phyloP scores from a whole-genome alignment of 139 green algal genomes.

The Chara braunii region DNA sequence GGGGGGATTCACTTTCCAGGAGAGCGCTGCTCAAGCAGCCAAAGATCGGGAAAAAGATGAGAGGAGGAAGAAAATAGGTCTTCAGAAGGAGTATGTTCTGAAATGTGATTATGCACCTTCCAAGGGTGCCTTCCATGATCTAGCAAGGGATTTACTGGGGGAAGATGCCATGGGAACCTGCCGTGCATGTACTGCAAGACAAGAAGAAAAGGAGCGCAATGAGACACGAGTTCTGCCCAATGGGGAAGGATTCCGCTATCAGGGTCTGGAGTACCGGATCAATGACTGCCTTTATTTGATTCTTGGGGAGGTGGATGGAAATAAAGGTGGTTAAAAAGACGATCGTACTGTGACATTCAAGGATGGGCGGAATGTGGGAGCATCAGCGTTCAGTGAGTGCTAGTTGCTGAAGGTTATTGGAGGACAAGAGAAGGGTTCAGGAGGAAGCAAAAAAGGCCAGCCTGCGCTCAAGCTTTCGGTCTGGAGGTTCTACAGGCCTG shows the following conservation, averaged over 20 bases:
- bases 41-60: no score
- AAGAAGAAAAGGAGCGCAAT: background rate
- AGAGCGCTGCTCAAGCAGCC: no score
- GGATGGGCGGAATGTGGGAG: constrained; percentile 53
- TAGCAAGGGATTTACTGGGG: constrained; percentile 38
- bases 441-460: constrained; percentile 21
- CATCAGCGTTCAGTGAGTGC: constrained; percentile 64
- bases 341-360: constrained; percentile 2
- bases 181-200: constrained; percentile 28
- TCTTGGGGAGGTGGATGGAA: constrained; percentile 17
- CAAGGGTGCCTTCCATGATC: constrained; percentile 76
- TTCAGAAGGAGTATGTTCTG: constrained; percentile 60
- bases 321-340: constrained; percentile 18
- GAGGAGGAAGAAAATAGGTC: background rate
- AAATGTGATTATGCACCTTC: constrained; percentile 67
- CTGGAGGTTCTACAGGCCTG: constrained; percentile 75
- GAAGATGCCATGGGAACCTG: constrained; percentile 15
- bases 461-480: constrained; percentile 45
- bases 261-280: constrained; percentile 19
- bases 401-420: constrained; percentile 53
- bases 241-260: constrained; percentile 19
- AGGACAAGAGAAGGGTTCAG: constrained; percentile 5
- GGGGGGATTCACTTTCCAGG: no score
- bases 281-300: constrained; percentile 75
- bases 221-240: constrained; percentile 5